Evolutionary conservation across 106 monocot genomes (phyloP).

Genomic region (Narthecium ossifragum): DNA sequence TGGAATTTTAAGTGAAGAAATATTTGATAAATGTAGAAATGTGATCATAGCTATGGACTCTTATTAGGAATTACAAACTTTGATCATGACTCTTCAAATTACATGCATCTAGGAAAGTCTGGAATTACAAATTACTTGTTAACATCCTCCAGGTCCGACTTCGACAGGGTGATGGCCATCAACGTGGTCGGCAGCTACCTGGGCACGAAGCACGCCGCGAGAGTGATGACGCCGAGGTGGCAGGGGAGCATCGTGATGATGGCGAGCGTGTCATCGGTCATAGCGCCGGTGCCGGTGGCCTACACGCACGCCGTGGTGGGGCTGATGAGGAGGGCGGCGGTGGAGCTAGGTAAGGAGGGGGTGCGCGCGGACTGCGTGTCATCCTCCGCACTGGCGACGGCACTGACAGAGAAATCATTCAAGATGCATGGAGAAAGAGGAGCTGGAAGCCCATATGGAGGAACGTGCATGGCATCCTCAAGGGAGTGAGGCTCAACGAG

Average conservation of each 20-base stretch:
- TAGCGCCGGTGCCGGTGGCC: conserved; percentile 7
- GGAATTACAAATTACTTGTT: too few relatives aligned
- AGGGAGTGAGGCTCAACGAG: conserved; percentile 11
- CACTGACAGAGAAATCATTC: conserved; percentile 5
- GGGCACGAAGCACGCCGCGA: conserved; percentile 26
- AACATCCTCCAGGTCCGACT: too few relatives aligned
- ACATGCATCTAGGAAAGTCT: too few relatives aligned
- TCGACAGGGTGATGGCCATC: conserved; percentile 17
- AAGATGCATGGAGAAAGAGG: conserved; percentile 3
- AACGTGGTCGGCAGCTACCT: conserved; percentile 14
- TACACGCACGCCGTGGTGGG: conserved; percentile 20
- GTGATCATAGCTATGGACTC: too few relatives aligned
- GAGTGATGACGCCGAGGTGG: conserved; percentile 19
- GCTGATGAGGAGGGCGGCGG: conserved; percentile 26
- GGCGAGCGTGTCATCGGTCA: conserved; percentile 11
- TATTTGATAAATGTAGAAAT: too few relatives aligned
- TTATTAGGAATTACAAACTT: too few relatives aligned
- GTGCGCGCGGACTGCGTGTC: too few relatives aligned
- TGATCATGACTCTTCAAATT: too few relatives aligned
- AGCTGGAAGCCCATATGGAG: conserved; percentile 12
- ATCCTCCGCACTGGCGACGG: conserved; percentile 13
- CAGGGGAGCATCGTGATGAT: conserved; percentile 17
- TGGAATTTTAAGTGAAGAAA: too few relatives aligned
- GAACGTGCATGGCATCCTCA: conserved; percentile 4
- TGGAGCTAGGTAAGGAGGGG: conserved; percentile 36